These are phyloP conservation scores for Xylaria longipes DNA, from an alignment of 495 filamentous ascomycete species.

Conservation along the genomic window DNA sequence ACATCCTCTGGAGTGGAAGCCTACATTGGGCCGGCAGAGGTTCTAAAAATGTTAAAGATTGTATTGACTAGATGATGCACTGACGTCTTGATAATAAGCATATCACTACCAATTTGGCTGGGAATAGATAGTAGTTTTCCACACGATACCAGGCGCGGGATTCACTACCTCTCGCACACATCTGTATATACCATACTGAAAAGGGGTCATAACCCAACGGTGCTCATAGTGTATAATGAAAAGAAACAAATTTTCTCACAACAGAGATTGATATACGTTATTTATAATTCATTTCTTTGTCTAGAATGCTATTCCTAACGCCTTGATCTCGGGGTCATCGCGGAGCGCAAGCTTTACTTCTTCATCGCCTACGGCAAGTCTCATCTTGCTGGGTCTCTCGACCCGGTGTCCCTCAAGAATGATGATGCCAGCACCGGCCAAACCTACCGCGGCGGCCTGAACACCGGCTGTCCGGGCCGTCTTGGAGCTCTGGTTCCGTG, in stretches of 20 bases:
- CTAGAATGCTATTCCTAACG: constrained; percentile 62
- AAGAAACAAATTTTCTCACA: not conserved
- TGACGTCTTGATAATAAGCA: not conserved
- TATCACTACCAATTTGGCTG: not conserved
- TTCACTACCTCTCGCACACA: not conserved
- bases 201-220: not conserved
- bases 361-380: constrained; percentile 85
- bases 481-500: constrained; percentile 21
- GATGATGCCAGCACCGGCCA: constrained; percentile 86
- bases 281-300: constrained; percentile 20
- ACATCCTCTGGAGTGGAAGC: constrained; percentile 93
- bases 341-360: constrained; percentile 86
- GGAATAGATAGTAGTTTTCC: not conserved
- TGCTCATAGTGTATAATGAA: not conserved
- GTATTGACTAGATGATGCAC: not conserved
- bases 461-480: constrained; percentile 65
- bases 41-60: constrained; percentile 33
- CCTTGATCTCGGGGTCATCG: constrained; percentile 86
- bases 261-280: not conserved
- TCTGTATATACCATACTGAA: constrained; percentile 9
- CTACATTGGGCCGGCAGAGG: constrained; percentile 67
- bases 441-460: constrained; percentile 74
- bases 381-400: constrained; percentile 84
- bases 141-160: not conserved
- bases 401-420: constrained; percentile 79